Base-by-base conservation (phyloP, 768 basidiomycete species). In the Punctularia strigosozonata region DNA sequence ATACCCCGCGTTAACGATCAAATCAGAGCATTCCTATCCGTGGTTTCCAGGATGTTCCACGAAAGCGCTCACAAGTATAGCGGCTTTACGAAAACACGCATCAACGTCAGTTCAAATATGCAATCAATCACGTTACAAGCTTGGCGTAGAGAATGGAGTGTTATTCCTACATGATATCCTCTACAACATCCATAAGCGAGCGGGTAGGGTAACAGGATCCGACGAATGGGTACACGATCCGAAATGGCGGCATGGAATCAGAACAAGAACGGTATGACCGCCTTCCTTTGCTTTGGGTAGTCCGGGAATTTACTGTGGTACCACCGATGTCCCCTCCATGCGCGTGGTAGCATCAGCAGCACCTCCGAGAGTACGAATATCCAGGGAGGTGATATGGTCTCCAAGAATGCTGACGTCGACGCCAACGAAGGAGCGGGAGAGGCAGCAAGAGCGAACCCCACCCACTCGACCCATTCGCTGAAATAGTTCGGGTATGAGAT, bases 391-490 rank as follows among this genome's bases (percentile, higher is more conserved):
- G 74, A 64, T 12, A 73, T 56, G 26, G 61, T 54, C 10, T 69
- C 66, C 18, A 56, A 40, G 41, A 59, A 59, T 24, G 54, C 58
- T 13, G 50, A 45, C 19, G 55, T 40, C 14, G 60, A 53, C 33
- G 51, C 42, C 51, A 59, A 37, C 6, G 53, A 46, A 6, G 53
- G 73, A 1, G 67, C 6, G 1, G 79, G 75, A 4, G 73, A 62
- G 3, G 85, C 73, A 5, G 86, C 84, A 26, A 95, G 55, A 2
- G 87, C 82, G 56, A 81, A 97, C 6, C 85, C 89, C 7, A 75
- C 47, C 91, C 92, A 98, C 59, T 98, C 94, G 40, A 82, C 42
- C 94, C 94, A 98, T 55, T 97, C 94, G 59, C 81, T 89, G 15
- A 89, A 62, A 61, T 97, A 98, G 57, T 95, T 90, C 7, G 94